phyloP scores from a whole-genome alignment of 805 yeast species.

The Cyberlindnera xishuangbannaensis region DNA sequence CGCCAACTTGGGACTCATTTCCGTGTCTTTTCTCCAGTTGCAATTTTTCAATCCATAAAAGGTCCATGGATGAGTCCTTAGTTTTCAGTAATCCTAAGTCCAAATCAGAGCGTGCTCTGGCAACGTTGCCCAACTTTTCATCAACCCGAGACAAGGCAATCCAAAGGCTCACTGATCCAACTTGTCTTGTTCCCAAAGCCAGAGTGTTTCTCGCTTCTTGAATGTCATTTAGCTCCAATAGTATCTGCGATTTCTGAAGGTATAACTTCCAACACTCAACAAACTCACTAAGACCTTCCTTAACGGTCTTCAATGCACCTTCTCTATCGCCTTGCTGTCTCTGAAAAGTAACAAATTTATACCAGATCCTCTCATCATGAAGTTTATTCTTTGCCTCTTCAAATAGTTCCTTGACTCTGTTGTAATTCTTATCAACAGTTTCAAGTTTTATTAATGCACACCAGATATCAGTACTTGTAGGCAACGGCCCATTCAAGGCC shows the following conservation, averaged over 20 bases:
- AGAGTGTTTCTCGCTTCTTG: conserved; percentile 43
- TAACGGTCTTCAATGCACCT: conserved; percentile 35
- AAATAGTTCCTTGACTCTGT: conserved; percentile 33
- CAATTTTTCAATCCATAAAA: conserved; percentile 55
- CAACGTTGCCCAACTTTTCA: conserved; percentile 31
- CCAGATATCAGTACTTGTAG: conserved; percentile 54
- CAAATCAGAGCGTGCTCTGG: conserved; percentile 64
- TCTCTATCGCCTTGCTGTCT: conserved; percentile 33
- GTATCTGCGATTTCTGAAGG: conserved; percentile 59
- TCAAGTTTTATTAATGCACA: conserved; percentile 69
- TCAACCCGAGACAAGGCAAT: conserved; percentile 42
- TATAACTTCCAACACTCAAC: conserved; percentile 49
- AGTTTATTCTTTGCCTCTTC: conserved; percentile 31
- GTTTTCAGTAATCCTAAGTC: conserved; percentile 53
- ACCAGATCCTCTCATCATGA: conserved; percentile 49
- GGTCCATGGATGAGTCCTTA: conserved; percentile 41
- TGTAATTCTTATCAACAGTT: conserved; percentile 32
- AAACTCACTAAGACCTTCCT: conserved; percentile 42
- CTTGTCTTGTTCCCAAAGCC: conserved; percentile 40
- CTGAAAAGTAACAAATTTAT: conserved; percentile 49
- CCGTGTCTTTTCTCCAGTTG: conserved; percentile 48
- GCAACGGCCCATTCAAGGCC: conserved; percentile 36
- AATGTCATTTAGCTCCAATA: conserved; percentile 26
- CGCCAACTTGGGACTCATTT: conserved; percentile 46
- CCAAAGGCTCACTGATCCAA: conserved; percentile 53